Percentiles rank a stretch among this genome's conserved stretches.
phyloP scores from a whole-genome alignment of 2,329 filamentous ascomycete genomes.

The Trichophyton rubrum region DNA sequence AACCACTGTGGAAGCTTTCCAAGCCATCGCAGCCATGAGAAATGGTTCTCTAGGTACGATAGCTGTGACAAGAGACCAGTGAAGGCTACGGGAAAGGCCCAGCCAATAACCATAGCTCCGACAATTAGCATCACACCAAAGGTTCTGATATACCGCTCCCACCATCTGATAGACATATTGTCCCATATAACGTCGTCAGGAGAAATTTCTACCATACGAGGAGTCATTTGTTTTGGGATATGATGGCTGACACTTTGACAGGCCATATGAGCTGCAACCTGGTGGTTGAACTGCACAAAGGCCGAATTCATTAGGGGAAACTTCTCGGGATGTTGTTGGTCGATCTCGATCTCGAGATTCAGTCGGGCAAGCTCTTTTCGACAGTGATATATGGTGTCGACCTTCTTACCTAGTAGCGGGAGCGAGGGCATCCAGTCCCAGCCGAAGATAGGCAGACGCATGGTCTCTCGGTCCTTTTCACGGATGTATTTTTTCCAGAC shows the following conservation, averaged over 20 bases:
- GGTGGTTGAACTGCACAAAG: constrained; percentile 97
- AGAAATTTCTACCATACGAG: constrained; percentile 82
- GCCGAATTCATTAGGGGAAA: constrained; percentile 92
- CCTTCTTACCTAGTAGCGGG: constrained; percentile 74
- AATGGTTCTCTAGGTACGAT: constrained; percentile 51
- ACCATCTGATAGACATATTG: constrained; percentile 93
- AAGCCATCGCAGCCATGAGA: constrained; percentile 61
- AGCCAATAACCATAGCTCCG: constrained; percentile 66
- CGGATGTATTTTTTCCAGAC: constrained; percentile 75
- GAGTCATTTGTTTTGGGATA: constrained; percentile 83
- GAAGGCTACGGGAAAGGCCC: constrained; percentile 82
- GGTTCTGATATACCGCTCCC: constrained; percentile 69
- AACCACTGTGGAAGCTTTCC: constrained; percentile 47
- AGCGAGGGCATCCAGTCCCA: constrained; percentile 61
- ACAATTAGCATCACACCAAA: constrained; percentile 54
- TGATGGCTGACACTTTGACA: constrained; percentile 88
- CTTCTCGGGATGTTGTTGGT: constrained; percentile 72
- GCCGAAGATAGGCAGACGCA: constrained; percentile 55
- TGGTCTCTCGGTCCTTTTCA: constrained; percentile 70
- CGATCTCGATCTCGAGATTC: constrained; percentile 82
- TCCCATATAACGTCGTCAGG: constrained; percentile 91
- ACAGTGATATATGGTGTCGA: constrained; percentile 88
- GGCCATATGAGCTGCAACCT: constrained; percentile 95
- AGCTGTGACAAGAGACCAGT: constrained; percentile 74
- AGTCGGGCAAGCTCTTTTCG: constrained; percentile 73